Conservation (phyloP, 2,329 filamentous ascomycete genomes). For the Cadophora malorum region DNA sequence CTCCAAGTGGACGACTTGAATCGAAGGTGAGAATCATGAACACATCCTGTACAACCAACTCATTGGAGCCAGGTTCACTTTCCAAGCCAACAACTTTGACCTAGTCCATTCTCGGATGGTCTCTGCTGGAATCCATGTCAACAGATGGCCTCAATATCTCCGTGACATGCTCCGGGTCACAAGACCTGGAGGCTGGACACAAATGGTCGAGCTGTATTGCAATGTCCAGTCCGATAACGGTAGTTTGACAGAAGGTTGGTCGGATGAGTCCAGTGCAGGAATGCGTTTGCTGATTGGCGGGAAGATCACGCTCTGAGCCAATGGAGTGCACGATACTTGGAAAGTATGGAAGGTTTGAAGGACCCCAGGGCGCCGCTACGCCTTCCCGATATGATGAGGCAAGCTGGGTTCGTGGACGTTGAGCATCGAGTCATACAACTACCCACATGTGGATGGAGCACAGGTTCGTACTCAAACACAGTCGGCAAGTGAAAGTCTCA, state of each 20-base stretch:
- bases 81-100: conserved; percentile 76
- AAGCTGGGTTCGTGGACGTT: conserved; percentile 70
- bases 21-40: conserved; percentile 52
- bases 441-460: conserved; percentile 74
- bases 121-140: conserved; percentile 40
- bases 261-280: background rate
- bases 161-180: conserved; percentile 76
- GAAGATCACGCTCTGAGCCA: conserved; percentile 67
- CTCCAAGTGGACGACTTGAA: conserved; percentile 79
- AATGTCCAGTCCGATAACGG: conserved; percentile 88
- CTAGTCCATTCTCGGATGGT: conserved; percentile 69
- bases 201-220: conserved; percentile 87
- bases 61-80: conserved; percentile 61
- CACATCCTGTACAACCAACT: background rate
- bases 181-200: conserved; percentile 81
- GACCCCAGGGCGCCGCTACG: conserved; percentile 69
- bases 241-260: conserved; percentile 67
- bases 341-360: conserved; percentile 67
- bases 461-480: conserved; percentile 54
- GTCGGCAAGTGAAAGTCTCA: background rate
- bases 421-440: conserved; percentile 69
- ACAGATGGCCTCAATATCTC: conserved; percentile 78
- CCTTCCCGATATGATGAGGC: conserved; percentile 49
- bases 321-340: conserved; percentile 72
- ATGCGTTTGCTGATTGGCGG: conserved; percentile 28